Conservation (phyloP, 2,329 filamentous ascomycete genomes). For the Podosphaera xanthii region DNA sequence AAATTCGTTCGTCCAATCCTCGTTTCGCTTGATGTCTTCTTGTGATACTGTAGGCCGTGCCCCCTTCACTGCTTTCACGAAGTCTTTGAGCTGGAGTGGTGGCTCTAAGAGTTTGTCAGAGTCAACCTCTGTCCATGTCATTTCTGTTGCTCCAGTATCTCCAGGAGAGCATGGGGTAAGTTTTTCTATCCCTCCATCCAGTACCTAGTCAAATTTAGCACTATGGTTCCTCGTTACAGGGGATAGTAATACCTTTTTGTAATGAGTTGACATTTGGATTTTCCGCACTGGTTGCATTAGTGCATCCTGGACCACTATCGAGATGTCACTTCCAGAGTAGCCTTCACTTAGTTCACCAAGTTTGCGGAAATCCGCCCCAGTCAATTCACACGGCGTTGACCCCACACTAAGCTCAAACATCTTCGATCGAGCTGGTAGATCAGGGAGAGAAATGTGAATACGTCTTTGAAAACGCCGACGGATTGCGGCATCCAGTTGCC, state of each 20-base stretch:
- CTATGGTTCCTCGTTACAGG: not conserved
- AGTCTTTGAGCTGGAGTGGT: slow-evolving; percentile 70
- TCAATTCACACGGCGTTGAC: slow-evolving; percentile 69
- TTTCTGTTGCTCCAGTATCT: slow-evolving; percentile 64
- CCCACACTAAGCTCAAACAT: slow-evolving; percentile 77
- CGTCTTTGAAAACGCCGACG: slow-evolving; percentile 85
- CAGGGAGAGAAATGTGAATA: slow-evolving; percentile 86
- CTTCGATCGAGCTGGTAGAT: slow-evolving; percentile 62
- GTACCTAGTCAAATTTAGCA: slow-evolving; percentile 28
- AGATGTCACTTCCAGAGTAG: slow-evolving; percentile 90
- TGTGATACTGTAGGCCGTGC: slow-evolving; percentile 75
- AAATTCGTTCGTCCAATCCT: slow-evolving; percentile 91
- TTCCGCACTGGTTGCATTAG: slow-evolving; percentile 94
- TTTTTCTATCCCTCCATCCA: slow-evolving; percentile 41
- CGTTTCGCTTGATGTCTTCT: slow-evolving; percentile 62
- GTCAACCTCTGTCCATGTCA: slow-evolving; percentile 78
- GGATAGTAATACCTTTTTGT: slow-evolving; percentile 46
- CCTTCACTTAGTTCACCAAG: slow-evolving; percentile 70
- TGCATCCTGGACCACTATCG: slow-evolving; percentile 84
- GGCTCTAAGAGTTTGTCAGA: slow-evolving; percentile 72
- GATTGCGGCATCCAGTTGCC: slow-evolving; percentile 93
- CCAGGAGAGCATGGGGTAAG: slow-evolving; percentile 87
- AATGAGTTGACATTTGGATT: slow-evolving; percentile 93
- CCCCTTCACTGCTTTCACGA: slow-evolving; percentile 72
- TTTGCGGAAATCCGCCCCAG: slow-evolving; percentile 52